Percentiles rank a stretch among this genome's conserved stretches.
Evolutionary conservation across 1,139 yeast genomes (phyloP).

Genomic region (Candida neerlandica): DNA sequence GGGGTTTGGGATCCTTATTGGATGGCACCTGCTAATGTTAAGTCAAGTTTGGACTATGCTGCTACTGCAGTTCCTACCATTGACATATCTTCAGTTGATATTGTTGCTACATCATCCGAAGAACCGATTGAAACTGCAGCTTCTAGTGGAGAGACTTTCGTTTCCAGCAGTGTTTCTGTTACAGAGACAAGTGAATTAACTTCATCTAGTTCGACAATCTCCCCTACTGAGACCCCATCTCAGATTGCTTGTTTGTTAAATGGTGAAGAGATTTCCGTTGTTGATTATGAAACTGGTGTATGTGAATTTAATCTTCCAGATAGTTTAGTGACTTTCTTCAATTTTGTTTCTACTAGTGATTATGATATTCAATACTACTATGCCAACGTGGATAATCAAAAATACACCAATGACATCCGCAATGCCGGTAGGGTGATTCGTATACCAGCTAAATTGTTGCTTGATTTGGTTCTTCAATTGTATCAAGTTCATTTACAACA

Average conservation of each 20-base stretch:
- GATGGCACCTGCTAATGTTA: slow-evolving; percentile 40
- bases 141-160: too few species aligned
- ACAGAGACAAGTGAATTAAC: too few species aligned
- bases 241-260: slow-evolving; percentile 40
- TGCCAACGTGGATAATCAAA: slow-evolving; percentile 24
- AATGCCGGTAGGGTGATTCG: slow-evolving; percentile 37
- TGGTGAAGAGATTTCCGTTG: slow-evolving; percentile 35
- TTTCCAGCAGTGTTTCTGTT: too few species aligned
- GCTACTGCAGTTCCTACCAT: slow-evolving; percentile 19
- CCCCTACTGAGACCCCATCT: not conserved
- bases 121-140: too few species aligned
- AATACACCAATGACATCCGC: slow-evolving; percentile 39
- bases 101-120: too few species aligned
- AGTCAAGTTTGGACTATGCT: slow-evolving; percentile 36
- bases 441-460: slow-evolving; percentile 36
- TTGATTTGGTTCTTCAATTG: slow-evolving; percentile 25
- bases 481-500: slow-evolving; percentile 37
- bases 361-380: slow-evolving; percentile 43
- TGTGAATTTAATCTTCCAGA: slow-evolving; percentile 44
- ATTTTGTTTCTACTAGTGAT: slow-evolving; percentile 32
- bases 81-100: not conserved
- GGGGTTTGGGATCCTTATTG: slow-evolving; percentile 46
- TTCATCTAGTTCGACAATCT: too few species aligned
- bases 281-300: slow-evolving; percentile 44
- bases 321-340: slow-evolving; percentile 28